phyloP scores from a whole-genome alignment of 345 rosid species.

The Corymbia maculata region DNA sequence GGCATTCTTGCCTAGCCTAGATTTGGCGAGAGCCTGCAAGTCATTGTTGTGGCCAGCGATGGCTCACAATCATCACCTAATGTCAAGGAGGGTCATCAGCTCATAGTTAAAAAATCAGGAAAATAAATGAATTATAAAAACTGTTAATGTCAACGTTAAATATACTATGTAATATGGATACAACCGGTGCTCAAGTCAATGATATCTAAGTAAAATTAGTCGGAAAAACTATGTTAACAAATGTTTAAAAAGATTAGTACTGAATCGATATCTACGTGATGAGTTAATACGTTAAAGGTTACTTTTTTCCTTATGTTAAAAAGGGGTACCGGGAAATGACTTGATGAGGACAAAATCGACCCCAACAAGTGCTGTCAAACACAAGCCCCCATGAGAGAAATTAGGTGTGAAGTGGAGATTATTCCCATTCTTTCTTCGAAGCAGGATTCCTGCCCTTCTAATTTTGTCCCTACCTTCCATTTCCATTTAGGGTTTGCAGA shows the following conservation, averaged over 20 bases:
- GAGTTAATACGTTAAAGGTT: neutral
- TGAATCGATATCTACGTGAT: too few relatives aligned
- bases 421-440: neutral
- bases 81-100: rapidly evolving
- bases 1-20: too few relatives aligned
- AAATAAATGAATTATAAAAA: too few relatives aligned
- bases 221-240: rapidly evolving
- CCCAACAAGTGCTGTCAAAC: neutral
- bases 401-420: neutral
- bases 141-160: rapidly evolving
- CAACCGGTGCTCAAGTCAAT: too few relatives aligned
- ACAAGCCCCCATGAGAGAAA: neutral
- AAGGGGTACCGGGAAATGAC: neutral
- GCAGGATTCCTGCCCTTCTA: rapidly evolving
- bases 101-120: neutral
- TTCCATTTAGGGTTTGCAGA: neutral
- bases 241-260: rapidly evolving
- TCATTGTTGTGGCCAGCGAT: neutral
- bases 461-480: neutral
- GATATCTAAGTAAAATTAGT: too few relatives aligned
- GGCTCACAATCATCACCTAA: neutral
- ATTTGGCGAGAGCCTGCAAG: rapidly evolving
- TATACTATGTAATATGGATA: too few relatives aligned
- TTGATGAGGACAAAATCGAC: neutral
- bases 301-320: neutral